Evolutionary conservation across 768 basidiomycete species (phyloP).

Genomic region (Amanita rimosa): DNA sequence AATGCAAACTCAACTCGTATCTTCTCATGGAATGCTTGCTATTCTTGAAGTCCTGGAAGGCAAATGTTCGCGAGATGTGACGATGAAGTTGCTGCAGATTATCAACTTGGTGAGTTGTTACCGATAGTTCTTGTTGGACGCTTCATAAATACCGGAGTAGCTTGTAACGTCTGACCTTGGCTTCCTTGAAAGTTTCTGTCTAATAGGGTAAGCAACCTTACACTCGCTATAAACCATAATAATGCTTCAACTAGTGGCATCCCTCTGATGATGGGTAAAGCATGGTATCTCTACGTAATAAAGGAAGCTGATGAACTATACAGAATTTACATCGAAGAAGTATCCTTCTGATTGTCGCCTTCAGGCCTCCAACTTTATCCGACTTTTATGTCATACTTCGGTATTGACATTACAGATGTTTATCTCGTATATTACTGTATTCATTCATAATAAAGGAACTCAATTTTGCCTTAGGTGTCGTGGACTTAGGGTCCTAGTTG

Average conservation of each 20-base stretch:
- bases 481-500: constrained; percentile 87
- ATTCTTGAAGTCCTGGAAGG: constrained; percentile 90
- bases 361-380: constrained; percentile 94
- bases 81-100: constrained; percentile 76
- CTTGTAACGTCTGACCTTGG: constrained; percentile 66
- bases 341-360: constrained; percentile 86
- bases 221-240: constrained; percentile 2
- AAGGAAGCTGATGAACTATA: background rate
- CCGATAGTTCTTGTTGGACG: constrained; percentile 24
- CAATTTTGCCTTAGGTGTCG: constrained; percentile 54
- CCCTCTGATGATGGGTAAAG: constrained; percentile 85
- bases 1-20: constrained; percentile 81
- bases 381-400: constrained; percentile 85
- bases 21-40: constrained; percentile 90
- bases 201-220: constrained; percentile 53
- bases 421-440: constrained; percentile 65
- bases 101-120: constrained; percentile 64
- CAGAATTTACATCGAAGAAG: constrained; percentile 90
- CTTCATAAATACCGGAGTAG: constrained; percentile 18
- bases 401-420: constrained; percentile 97
- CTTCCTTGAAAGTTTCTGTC: constrained; percentile 89
- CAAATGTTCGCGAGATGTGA: constrained; percentile 75
- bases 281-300: background rate
- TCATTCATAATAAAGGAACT: background rate
- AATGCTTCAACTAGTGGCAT: constrained; percentile 52